Evolutionary conservation across 2,329 filamentous ascomycete species (phyloP), one percentile per base, ranked within the genome.

Genomic region (Colletotrichum somersetense): DNA sequence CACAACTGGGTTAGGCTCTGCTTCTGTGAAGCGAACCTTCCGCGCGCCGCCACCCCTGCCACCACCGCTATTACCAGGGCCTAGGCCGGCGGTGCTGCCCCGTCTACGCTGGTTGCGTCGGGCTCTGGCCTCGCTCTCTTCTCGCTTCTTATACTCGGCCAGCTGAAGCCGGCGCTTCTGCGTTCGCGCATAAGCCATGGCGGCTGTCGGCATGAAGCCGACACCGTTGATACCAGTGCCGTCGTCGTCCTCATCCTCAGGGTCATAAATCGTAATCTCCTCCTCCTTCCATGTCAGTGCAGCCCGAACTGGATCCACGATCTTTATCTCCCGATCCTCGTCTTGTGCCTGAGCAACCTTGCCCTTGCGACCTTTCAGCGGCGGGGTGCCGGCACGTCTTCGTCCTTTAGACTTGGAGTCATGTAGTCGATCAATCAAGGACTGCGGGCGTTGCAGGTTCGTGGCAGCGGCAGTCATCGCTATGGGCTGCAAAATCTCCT

Each of bases 141-240:
- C 89, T 30, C 90, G 84, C 75, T 86, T 89, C 74, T 83, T 86
- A 78, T 91, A 92, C 57, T 90, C 89, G 12, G 85, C 86, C 76
- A 92, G 85, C 79, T 92, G 90, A 78, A 89, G 86, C 68, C 84
- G 85, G 52, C 90, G 84, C 77, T 87, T 89, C 79, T 88, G 83
- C 2, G 85, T 82, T 23, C 90, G 85, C 5, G 87, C 86, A 68
- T 89, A 85, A 8, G 89, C 89, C 56, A 91, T 83, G 26, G 89
- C 89, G 7, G 89, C 84, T 0, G 89, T 91, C 2, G 90, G 90
- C 75, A 86, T 89, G 81, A 92, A 92, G 0, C 90, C 90, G 72
- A 92, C 89, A 6, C 90, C 90, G 77, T 92, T 91, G 76, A 92
- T 89, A 30, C 90, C 90, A 4, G 87, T 88, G 62, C 90, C 90